These are phyloP conservation scores for Sphaerostilbella broomeana DNA, from an alignment of 2,329 filamentous ascomycete species.

Conservation along the genomic window DNA sequence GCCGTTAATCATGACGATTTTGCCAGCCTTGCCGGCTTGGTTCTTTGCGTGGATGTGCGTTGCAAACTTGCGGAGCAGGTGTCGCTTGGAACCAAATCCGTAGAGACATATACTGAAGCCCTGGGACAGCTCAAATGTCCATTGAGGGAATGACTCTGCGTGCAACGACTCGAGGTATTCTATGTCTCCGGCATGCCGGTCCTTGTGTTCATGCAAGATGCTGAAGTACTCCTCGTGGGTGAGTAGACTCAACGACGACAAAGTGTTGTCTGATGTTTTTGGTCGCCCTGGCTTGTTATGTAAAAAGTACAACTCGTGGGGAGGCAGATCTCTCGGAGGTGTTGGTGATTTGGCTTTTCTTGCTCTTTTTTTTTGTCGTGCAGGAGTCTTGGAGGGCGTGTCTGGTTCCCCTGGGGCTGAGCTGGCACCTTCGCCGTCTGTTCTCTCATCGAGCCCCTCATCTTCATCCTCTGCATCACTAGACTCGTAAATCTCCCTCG, in stretches of 20 bases:
- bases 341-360: conserved; percentile 57
- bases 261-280: conserved; percentile 81
- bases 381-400: conserved; percentile 38
- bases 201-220: conserved; percentile 51
- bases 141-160: conserved; percentile 77
- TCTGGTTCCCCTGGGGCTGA: conserved; percentile 30
- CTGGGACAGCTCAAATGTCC: conserved; percentile 82
- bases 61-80: conserved; percentile 68
- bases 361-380: conserved; percentile 17
- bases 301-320: conserved; percentile 89
- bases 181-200: conserved; percentile 65
- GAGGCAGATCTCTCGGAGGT: conserved; percentile 72
- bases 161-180: conserved; percentile 69
- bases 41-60: conserved; percentile 49
- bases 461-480: conserved; percentile 72
- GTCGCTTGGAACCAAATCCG: conserved; percentile 84
- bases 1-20: conserved; percentile 80
- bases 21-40: conserved; percentile 24
- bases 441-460: conserved; percentile 45
- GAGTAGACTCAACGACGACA: conserved; percentile 67
- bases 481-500: conserved; percentile 35
- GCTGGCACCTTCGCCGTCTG: conserved; percentile 17
- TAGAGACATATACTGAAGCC: conserved; percentile 87
- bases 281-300: conserved; percentile 76
- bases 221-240: conserved; percentile 90